Evolutionary conservation across 192 early-diverging fungal species (phyloP).

Genomic region (Coemansia sp.): DNA sequence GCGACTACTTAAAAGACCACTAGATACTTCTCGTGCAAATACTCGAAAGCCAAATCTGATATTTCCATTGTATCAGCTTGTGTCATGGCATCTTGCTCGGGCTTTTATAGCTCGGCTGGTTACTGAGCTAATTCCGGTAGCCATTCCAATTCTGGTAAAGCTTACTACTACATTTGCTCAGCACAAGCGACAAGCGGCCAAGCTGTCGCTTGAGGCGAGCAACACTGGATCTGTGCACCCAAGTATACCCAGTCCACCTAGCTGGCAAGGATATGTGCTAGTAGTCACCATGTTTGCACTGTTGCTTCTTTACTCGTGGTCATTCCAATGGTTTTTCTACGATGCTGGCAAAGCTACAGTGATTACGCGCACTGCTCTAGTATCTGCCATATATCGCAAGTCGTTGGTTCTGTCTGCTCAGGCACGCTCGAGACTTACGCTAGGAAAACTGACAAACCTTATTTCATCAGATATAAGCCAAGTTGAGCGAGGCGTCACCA

Average conservation of each 20-base stretch:
- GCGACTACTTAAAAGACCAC: neutral
- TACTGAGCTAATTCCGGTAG: slow-evolving; percentile 40
- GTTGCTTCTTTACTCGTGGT: slow-evolving; percentile 46
- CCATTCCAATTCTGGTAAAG: slow-evolving; percentile 45
- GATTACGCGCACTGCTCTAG: slow-evolving; percentile 50
- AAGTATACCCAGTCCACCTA: slow-evolving; percentile 15
- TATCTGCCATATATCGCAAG: slow-evolving; percentile 62
- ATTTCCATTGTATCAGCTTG: slow-evolving; percentile 23
- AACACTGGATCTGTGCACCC: neutral
- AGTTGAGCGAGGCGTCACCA: slow-evolving; percentile 45
- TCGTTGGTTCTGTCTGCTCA: slow-evolving; percentile 56
- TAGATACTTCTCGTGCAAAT: neutral
- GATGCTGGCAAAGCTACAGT: slow-evolving; percentile 43
- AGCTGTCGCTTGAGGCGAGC: slow-evolving; percentile 3
- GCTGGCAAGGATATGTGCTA: slow-evolving; percentile 53
- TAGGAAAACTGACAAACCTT: slow-evolving; percentile 39
- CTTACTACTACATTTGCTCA: slow-evolving; percentile 42
- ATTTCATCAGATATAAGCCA: slow-evolving; percentile 48
- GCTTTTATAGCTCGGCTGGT: slow-evolving; percentile 36
- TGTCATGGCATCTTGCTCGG: slow-evolving; percentile 20
- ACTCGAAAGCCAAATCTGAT: slow-evolving; percentile 1
- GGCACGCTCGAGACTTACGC: slow-evolving; percentile 38
- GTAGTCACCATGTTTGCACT: slow-evolving; percentile 48
- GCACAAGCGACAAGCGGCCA: slow-evolving; percentile 33
- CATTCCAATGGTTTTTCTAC: slow-evolving; percentile 55